Base-by-base conservation (phyloP, 768 basidiomycete species). In the Galerina marginata region DNA sequence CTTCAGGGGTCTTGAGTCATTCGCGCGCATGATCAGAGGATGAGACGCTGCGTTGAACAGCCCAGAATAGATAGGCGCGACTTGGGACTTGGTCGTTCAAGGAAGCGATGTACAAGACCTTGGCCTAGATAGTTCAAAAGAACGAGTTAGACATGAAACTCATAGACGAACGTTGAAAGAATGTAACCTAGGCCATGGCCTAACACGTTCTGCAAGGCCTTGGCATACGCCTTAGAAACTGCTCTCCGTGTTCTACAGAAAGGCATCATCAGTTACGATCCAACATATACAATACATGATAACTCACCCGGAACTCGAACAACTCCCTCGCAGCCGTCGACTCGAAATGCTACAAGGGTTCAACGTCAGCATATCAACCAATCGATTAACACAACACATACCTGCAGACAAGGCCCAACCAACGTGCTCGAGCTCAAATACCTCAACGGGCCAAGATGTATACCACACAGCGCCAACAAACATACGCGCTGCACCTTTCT, bases 61-160 rank as follows among this genome's bases (percentile, higher is more conserved):
- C 2, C 95, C 93, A 1, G 95, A 96, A 74, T 99, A 98, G 44
- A 98, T 88, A 14, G 92, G 91, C 9, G 93, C 92, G n/a, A n/a
- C n/a, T n/a, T n/a, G n/a, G n/a, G 38, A 96, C 94, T 76, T 97
- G 96, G 72, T 97, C 96, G 65, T 95, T 95, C 53, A 97, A 74
- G 2, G 92, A 93, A 6, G 95, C 94, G n/a, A 96, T 82, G 65
- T 92, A 93, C 2, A 96, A 84, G 79, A 95, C 88, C 72, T 94
- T 94, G 39, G 84, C 82, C 90, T 92, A 38, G 52, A 54, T 47
- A 44, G 23, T 1, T 14, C 3, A 11, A 39, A 50, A 51, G 50
- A 52, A 56, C 33, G 38, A 26, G 45, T 40, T 43, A 52, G 52
- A 40, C 47, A n/a, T n/a, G n/a, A n/a, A n/a, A n/a, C n/a, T n/a